A percentile compares a stretch with the other conserved stretches of the same genome.
Conservation (phyloP, 2,329 filamentous ascomycete species). For the Kalaharituber pfeilii region DNA sequence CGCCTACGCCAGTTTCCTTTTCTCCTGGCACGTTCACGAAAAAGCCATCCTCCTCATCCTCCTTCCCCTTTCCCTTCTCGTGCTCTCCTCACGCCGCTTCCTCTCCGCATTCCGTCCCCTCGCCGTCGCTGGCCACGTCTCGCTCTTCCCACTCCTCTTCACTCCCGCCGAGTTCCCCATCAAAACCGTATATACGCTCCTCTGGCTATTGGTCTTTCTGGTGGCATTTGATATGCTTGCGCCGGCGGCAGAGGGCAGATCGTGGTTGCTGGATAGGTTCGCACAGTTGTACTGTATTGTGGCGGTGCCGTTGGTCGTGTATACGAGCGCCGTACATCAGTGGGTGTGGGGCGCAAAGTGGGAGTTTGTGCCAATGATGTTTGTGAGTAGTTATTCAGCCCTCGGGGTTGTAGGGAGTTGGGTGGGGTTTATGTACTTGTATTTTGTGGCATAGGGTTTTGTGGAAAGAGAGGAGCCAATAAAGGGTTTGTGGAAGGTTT, state of each 20-base stretch:
- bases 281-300: constrained; percentile 76
- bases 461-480: background rate
- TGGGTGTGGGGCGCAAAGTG: constrained; percentile 66
- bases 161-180: constrained; percentile 83
- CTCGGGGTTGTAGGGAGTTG: constrained; percentile 92
- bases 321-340: constrained; percentile 70
- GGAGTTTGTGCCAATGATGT: constrained; percentile 92
- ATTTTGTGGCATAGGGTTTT: background rate
- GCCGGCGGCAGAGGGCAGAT: constrained; percentile 59
- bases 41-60: constrained; percentile 91
- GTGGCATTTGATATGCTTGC: constrained; percentile 74
- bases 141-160: constrained; percentile 83
- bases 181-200: constrained; percentile 81
- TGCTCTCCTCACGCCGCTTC: constrained; percentile 74
- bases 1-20: constrained; percentile 89
- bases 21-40: constrained; percentile 97
- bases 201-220: constrained; percentile 78
- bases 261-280: constrained; percentile 84
- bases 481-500: no score
- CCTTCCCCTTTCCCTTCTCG: constrained; percentile 84
- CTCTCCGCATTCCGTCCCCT: constrained; percentile 81
- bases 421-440: constrained; percentile 59
- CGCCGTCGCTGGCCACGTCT: constrained; percentile 85
- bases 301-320: constrained; percentile 73
- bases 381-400: constrained; percentile 85